Evolutionary conservation across 768 basidiomycete genomes (phyloP), one percentile per base, ranked within the genome.

Genomic region (Mycena vulgaris): DNA sequence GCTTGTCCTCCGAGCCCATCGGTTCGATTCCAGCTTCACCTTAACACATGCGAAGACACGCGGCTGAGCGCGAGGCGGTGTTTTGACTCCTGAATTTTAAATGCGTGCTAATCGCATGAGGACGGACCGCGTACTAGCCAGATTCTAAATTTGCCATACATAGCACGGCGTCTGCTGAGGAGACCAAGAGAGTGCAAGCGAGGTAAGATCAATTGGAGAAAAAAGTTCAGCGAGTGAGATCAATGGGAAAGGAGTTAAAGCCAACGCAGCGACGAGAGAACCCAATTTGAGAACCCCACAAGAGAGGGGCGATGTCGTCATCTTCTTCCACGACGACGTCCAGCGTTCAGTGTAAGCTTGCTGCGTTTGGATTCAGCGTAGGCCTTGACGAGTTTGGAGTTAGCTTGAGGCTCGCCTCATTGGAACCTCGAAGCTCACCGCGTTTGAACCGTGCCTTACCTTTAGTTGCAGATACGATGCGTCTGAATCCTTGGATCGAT

Each of bases 391-490:
- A 21, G 52, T 35, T 55, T 33, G 52, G 52, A 33, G 52, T 55
- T 55, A 35, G 52, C 30, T 33, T 55, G 52, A 55, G 35, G 52
- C 52, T 55, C 52, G 31, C 52, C 33, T 30, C 33, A 16, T 55
- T 55, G 27, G 52, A 33, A 35, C 16, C 19, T 55, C 52, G 30
- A 55, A 55, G 52, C 52, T 55, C 52, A 55, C 31, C 19, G 52
- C 19, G n/a, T 55, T 55, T 55, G 52, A 55, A 55, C 52, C 52
- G 52, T 55, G 52, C 33, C 31, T 55, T 55, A 21, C 52, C 52
- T 33, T 35, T 21, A 55, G 52, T 55, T 55, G 33, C 52, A 55
- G 33, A 55, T 55, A 55, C 52, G n/a, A 55, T 35, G 52, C 16
- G 52, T 55, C 35, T 55, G 52, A 55, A 55, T 55, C 7, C 52